Percentiles rank a stretch among this genome's conserved stretches.
Conservation (phyloP, 768 basidiomycete genomes). For the Hemileccinum rubropunctum region DNA sequence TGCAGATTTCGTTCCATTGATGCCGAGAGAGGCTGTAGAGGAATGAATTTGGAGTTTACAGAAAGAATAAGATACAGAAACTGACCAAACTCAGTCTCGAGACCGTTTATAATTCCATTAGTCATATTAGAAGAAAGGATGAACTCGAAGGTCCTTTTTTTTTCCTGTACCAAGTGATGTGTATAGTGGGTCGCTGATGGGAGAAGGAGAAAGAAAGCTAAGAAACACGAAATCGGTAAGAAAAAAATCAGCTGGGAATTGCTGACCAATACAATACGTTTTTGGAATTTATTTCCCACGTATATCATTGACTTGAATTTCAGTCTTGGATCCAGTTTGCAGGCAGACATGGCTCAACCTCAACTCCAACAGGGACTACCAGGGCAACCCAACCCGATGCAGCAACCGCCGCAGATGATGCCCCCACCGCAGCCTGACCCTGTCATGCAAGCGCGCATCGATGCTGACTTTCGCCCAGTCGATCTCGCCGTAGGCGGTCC, state of each 20-base stretch:
- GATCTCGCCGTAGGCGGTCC: constrained; percentile 51
- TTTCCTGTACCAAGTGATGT: constrained; percentile 25
- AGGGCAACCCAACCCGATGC: constrained; percentile 29
- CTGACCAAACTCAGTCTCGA: constrained; percentile 76
- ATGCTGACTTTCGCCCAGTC: constrained; percentile 64
- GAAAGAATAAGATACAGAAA: constrained; percentile 7
- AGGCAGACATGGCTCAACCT: constrained; percentile 54
- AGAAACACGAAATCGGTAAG: constrained; percentile 9
- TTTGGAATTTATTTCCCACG: constrained; percentile 11
- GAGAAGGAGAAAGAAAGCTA: constrained; percentile 22
- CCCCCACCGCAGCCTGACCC: constrained; percentile 59
- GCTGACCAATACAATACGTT: constrained; percentile 21
- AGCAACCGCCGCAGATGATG: constrained; percentile 41
- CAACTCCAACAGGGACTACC: constrained; percentile 61
- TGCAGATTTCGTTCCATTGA: constrained; percentile 66
- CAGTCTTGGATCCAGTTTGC: too few relatives aligned
- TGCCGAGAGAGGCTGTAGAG: constrained; percentile 65
- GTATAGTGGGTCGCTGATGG: constrained; percentile 27
- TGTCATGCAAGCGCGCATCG: constrained; percentile 70
- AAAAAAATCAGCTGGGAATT: constrained; percentile 27
- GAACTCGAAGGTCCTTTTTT: constrained; percentile 27
- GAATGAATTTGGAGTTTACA: background rate
- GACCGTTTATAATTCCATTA: constrained; percentile 87
- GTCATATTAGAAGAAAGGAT: constrained; percentile 64
- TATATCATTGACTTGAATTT: background rate